Percentiles rank a stretch among this genome's conserved stretches.
Evolutionary conservation across 495 filamentous ascomycete species (phyloP).

Genomic region (Aeminium ludgeri): DNA sequence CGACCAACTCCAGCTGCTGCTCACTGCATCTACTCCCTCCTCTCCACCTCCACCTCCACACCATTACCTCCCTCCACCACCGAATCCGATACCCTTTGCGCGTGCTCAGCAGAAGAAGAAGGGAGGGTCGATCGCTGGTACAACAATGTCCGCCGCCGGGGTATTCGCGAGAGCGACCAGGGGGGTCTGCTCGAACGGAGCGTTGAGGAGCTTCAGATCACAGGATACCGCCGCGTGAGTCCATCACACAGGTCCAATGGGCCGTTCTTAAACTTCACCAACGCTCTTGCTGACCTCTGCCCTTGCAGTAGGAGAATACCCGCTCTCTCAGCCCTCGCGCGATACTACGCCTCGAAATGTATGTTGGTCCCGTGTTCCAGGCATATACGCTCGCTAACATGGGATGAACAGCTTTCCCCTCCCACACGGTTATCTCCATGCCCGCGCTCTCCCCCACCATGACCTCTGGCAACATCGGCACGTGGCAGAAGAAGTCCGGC

Average conservation of each 20-base stretch:
- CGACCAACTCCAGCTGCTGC: no score
- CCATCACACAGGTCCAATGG: background rate
- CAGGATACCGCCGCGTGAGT: slow-evolving; percentile 13
- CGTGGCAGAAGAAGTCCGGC: slow-evolving; percentile 94
- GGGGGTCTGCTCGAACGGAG: slow-evolving; percentile 16
- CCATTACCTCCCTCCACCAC: background rate
- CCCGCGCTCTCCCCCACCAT: slow-evolving; percentile 96
- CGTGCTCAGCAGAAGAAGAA: no score
- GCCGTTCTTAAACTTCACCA: background rate
- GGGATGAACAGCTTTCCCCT: slow-evolving; percentile 54
- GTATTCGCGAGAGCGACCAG: slow-evolving; percentile 21
- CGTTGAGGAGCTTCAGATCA: slow-evolving; percentile 14
- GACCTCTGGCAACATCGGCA: slow-evolving; percentile 88
- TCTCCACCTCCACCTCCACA: background rate
- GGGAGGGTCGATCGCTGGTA: no score
- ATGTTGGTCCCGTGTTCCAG: background rate
- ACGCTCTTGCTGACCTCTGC: background rate
- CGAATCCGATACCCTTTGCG: background rate
- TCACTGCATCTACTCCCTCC: background rate
- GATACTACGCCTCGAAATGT: slow-evolving; percentile 71
- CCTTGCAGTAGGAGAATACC: slow-evolving; percentile 23
- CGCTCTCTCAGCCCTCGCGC: slow-evolving; percentile 42
- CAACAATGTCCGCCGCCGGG: slow-evolving; percentile 25
- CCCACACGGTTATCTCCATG: slow-evolving; percentile 93
- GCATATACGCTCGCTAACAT: slow-evolving; percentile 12